Base-by-base conservation (phyloP, 495 filamentous ascomycete genomes). In the Aspergillus heteromorphus region DNA sequence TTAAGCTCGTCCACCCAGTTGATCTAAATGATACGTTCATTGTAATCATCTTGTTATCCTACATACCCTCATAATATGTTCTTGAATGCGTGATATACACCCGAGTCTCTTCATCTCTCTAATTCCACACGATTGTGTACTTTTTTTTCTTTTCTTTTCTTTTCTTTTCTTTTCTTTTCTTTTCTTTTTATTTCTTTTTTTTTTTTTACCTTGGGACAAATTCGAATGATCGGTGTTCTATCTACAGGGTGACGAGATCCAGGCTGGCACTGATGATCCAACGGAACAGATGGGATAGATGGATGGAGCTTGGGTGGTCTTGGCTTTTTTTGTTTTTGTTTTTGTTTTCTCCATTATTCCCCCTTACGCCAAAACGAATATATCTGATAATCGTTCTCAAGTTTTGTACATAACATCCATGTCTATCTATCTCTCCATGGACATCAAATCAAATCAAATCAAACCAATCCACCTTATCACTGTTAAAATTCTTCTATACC, bases 41-140 rank as follows among this genome's bases (percentile, higher is more conserved):
- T 38, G 34, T n/a, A 38, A n/a, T 14, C n/a, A 38, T 38, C n/a
- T 38, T n/a, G 16, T 45, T 42, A 29, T 36, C 54, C 23, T 45
- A 36, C 48, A 40, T 45, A 29, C 43, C 54, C n/a, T n/a, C n/a
- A n/a, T n/a, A n/a, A n/a, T n/a, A n/a, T n/a, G n/a, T n/a, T n/a
- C n/a, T n/a, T n/a, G n/a, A n/a, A n/a, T n/a, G n/a, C n/a, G n/a
- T n/a, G n/a, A n/a, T n/a, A n/a, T n/a, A n/a, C n/a, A n/a, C n/a
- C n/a, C n/a, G n/a, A n/a, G n/a, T n/a, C n/a, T n/a, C n/a, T n/a
- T n/a, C 27, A 49, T 40, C 27, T 40, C 54, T 17, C 49, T 51
- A n/a, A 34, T n/a, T 31, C 40, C 31, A 18, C 13, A 41, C 20
- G 53, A 38, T 20, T 55, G 30, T 43, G 48, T 54, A 43, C 47